Evolutionary conservation across 2,329 filamentous ascomycete genomes (phyloP).

Genomic region (Talaromyces sp.): DNA sequence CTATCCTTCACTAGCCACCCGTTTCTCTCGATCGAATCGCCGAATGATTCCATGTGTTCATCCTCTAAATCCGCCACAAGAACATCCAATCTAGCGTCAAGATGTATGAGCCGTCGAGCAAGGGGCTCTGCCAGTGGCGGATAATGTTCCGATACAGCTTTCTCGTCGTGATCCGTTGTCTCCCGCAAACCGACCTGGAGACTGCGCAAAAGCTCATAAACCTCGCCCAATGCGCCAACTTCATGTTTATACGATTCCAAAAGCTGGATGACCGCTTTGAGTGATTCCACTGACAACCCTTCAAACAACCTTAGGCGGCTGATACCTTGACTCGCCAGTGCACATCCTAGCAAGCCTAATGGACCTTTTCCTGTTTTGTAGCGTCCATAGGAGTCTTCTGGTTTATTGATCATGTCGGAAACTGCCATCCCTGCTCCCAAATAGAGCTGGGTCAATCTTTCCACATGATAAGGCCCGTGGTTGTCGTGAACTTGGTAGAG

Average conservation of each 20-base stretch:
- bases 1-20: slow-evolving; percentile 16
- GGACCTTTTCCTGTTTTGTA: slow-evolving; percentile 6
- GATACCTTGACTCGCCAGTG: slow-evolving; percentile 20
- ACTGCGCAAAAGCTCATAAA: slow-evolving; percentile 21
- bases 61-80: slow-evolving; percentile 40
- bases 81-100: slow-evolving; percentile 22
- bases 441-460: slow-evolving; percentile 21
- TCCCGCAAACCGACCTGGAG: slow-evolving; percentile 20
- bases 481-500: slow-evolving; percentile 22
- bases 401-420: neutral
- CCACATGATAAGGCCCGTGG: slow-evolving; percentile 19
- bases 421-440: slow-evolving; percentile 21
- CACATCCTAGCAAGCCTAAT: slow-evolving; percentile 17
- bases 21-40: slow-evolving; percentile 33
- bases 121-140: slow-evolving; percentile 21
- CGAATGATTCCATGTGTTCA: slow-evolving; percentile 55
- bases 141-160: slow-evolving; percentile 17
- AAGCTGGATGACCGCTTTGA: slow-evolving; percentile 22
- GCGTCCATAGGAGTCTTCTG: neutral
- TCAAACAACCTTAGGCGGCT: slow-evolving; percentile 22
- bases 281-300: slow-evolving; percentile 19
- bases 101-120: slow-evolving; percentile 18
- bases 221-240: slow-evolving; percentile 17
- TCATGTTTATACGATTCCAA: slow-evolving; percentile 24
- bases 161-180: slow-evolving; percentile 7